Conservation (phyloP, 2,329 filamentous ascomycete genomes). For the Aspergillus pseudotamarii region DNA sequence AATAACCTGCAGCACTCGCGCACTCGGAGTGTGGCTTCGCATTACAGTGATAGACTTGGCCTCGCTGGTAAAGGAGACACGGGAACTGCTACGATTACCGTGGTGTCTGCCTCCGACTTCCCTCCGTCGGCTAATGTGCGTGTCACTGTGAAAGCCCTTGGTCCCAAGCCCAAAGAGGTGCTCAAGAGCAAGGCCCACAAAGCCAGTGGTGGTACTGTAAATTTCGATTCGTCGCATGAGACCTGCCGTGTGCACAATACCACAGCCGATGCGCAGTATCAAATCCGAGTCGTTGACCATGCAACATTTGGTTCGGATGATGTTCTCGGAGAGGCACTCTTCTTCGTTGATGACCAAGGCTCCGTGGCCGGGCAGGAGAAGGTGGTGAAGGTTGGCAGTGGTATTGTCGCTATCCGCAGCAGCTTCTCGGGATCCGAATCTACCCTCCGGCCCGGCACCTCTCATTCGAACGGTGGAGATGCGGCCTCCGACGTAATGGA, state of each 20-base stretch:
- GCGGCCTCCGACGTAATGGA: constrained; percentile 33
- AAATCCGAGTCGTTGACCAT: constrained; percentile 82
- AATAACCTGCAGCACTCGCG: constrained; percentile 48
- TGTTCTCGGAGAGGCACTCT: constrained; percentile 79
- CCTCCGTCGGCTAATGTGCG: constrained; percentile 78
- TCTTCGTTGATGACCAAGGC: constrained; percentile 84
- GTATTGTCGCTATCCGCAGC: constrained; percentile 73
- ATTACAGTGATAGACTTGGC: constrained; percentile 55
- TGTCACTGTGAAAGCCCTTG: constrained; percentile 69
- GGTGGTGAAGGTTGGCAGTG: constrained; percentile 71
- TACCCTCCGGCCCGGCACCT: constrained; percentile 39
- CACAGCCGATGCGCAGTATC: constrained; percentile 81
- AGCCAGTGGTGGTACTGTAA: constrained; percentile 63
- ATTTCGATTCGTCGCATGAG: constrained; percentile 67
- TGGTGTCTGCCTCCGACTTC: constrained; percentile 78
- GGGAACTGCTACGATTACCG: constrained; percentile 77
- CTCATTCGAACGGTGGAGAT: constrained; percentile 36
- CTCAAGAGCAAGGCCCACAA: constrained; percentile 94
- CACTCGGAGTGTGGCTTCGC: constrained; percentile 51
- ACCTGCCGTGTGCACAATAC: constrained; percentile 74
- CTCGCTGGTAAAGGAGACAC: constrained; percentile 59
- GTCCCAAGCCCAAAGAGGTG: constrained; percentile 72
- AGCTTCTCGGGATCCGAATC: constrained; percentile 63
- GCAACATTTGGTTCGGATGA: constrained; percentile 82
- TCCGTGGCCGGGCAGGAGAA: constrained; percentile 69